Conservation (phyloP, 805 yeast genomes). For the Kodamaea nitidulidarum region DNA sequence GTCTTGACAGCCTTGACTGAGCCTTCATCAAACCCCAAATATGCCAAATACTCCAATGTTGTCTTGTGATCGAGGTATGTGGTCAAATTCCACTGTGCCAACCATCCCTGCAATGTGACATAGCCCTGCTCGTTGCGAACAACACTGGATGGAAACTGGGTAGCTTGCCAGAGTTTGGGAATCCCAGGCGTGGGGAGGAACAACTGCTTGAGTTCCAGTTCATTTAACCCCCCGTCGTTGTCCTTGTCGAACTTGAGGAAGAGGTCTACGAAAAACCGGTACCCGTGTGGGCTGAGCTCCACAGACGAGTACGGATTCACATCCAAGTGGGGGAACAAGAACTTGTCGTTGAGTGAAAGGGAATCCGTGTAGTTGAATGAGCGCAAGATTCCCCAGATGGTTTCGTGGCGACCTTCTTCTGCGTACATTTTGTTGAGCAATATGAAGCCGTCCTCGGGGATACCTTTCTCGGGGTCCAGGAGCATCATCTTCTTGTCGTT, state of each 20-base stretch:
- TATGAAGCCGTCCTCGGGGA: constrained; percentile 73
- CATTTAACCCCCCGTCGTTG: constrained; percentile 92
- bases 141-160: constrained; percentile 81
- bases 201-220: constrained; percentile 60
- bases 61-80: constrained; percentile 80
- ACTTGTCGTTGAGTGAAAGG: constrained; percentile 72
- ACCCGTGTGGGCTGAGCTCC: constrained; percentile 89
- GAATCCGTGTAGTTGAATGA: constrained; percentile 91
- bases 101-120: constrained; percentile 95
- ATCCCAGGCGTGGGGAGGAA: constrained; percentile 92
- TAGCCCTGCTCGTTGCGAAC: constrained; percentile 87
- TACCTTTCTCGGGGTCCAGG: constrained; percentile 40
- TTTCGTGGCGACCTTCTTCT: constrained; percentile 91
- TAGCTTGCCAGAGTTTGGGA: constrained; percentile 81
- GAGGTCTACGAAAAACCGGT: constrained; percentile 84
- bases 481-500: constrained; percentile 20
- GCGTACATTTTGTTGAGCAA: constrained; percentile 77
- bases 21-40: constrained; percentile 76
- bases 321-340: constrained; percentile 74
- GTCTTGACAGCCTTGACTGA: constrained; percentile 53
- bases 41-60: constrained; percentile 84
- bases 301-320: constrained; percentile 75
- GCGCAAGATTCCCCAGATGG: constrained; percentile 91
- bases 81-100: constrained; percentile 98
- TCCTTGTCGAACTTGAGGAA: constrained; percentile 87